Evolutionary conservation across 2,329 filamentous ascomycete genomes (phyloP), one percentile per base, ranked within the genome.

Genomic region (Epicoccum nigrum): DNA sequence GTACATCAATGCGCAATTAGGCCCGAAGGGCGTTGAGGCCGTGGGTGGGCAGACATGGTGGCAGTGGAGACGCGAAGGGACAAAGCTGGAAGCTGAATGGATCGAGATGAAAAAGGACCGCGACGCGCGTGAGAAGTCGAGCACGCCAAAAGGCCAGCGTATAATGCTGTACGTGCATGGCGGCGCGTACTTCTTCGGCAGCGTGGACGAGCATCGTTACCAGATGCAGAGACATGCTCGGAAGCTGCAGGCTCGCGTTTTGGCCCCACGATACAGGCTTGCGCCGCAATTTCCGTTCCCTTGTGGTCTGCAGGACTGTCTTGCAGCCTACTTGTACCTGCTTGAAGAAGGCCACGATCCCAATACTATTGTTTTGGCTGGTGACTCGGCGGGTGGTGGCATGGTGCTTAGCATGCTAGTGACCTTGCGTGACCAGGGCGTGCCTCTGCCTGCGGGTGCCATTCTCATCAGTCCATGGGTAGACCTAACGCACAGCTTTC

Each of bases 231-330:
- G 93, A 40, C 92, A 97, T 80, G 94, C 94, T 21, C 83, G 94
- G 45, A 97, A 97, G 76, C 81, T 99, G 54, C 92, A 94, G 73
- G 93, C 92, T 15, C 83, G 92, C 47, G 88, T 97, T 7, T 86
- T 97, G 71, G 92, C 93, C 60, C 81, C 93, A 4, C 81, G 86
- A 55, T 99, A 97, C 73, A 85, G 94, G 32, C 81, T 99, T 23
- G 85, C 94, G 5, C 94, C 93, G 2, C 92, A 97, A 70, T 99
- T 93, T 54, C 94, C 94, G 0, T 99, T 99, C 59, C 94, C 94
- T 0, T 97, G 94, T 66, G 92, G 90, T 21, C 75, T 99, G 7
- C 87, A 94, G 48, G 94, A 99, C 70, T 96, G 91, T 65, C 72
- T 99, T 41, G 90, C 93, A 1, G 85, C 91, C 0, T 97, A 99